phyloP scores from a whole-genome alignment of 805 yeast genomes.

The Metschnikowia shivogae region DNA sequence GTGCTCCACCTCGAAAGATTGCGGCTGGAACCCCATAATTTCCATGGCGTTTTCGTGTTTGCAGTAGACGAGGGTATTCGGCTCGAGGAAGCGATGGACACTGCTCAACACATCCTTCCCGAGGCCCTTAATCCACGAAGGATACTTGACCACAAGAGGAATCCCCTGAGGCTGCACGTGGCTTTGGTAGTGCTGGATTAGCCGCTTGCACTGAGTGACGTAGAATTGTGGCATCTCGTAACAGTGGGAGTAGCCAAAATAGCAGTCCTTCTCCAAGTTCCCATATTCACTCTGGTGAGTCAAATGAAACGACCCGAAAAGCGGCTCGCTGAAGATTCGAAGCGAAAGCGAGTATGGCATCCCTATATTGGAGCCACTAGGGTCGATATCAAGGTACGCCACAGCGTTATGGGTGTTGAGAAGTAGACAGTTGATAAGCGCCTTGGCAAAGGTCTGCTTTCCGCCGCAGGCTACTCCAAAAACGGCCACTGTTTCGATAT shows the following conservation, averaged over 20 bases:
- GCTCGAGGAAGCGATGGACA: slow-evolving; percentile 42
- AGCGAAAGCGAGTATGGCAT: slow-evolving; percentile 68
- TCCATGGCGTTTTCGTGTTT: slow-evolving; percentile 21
- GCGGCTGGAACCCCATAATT: slow-evolving; percentile 16
- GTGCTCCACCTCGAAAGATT: slow-evolving; percentile 26
- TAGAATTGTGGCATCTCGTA: slow-evolving; percentile 61
- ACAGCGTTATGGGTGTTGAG: slow-evolving; percentile 27
- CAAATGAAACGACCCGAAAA: slow-evolving; percentile 29
- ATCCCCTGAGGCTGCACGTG: slow-evolving; percentile 20
- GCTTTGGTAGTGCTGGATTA: slow-evolving; percentile 32
- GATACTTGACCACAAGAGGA: slow-evolving; percentile 65
- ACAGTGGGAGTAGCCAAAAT: slow-evolving; percentile 67
- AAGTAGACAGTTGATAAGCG: slow-evolving; percentile 48
- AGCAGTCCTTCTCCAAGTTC: slow-evolving; percentile 23
- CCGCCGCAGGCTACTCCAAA: slow-evolving; percentile 77
- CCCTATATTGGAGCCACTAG: slow-evolving; percentile 82
- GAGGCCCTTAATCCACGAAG: slow-evolving; percentile 90
- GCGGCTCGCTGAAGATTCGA: slow-evolving; percentile 27
- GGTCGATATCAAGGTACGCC: slow-evolving; percentile 71
- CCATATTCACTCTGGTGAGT: slow-evolving; percentile 7
- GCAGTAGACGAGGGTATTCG: slow-evolving; percentile 56
- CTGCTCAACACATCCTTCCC: slow-evolving; percentile 64
- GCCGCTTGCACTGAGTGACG: slow-evolving; percentile 35
- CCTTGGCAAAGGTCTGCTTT: slow-evolving; percentile 65
- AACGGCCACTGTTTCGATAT: slow-evolving; percentile 33